Conservation (phyloP, 768 basidiomycete species). For the Lactarius tabidus region DNA sequence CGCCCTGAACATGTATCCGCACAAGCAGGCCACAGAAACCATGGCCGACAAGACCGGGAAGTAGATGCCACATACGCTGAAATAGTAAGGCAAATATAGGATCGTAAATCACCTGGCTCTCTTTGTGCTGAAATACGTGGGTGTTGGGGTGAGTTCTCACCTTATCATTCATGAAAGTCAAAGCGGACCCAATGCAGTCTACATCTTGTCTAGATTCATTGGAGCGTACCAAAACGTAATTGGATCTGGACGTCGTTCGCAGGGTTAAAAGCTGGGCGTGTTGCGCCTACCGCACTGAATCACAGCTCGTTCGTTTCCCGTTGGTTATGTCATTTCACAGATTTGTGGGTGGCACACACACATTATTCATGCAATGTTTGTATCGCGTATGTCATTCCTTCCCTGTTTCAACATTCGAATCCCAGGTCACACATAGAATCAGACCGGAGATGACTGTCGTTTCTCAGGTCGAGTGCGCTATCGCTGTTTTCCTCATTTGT, state of each 20-base stretch:
- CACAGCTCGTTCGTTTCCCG: background rate
- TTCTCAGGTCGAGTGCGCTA: slow-evolving; percentile 46
- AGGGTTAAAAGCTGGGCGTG: slow-evolving; percentile 23
- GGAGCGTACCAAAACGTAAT: slow-evolving; percentile 21
- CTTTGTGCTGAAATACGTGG: slow-evolving; percentile 41
- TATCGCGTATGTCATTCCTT: slow-evolving; percentile 33
- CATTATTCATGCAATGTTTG: slow-evolving; percentile 35
- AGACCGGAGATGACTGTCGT: slow-evolving; percentile 47
- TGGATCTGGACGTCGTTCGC: background rate
- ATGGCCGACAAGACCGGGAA: slow-evolving; percentile 32
- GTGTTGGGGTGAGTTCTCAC: slow-evolving; percentile 46
- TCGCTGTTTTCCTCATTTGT: slow-evolving; percentile 36
- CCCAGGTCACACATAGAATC: background rate
- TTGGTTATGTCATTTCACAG: slow-evolving; percentile 17
- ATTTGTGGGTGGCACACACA: slow-evolving; percentile 35
- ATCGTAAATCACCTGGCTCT: slow-evolving; percentile 39
- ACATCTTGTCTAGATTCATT: slow-evolving; percentile 43
- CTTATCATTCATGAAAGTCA: slow-evolving; percentile 38
- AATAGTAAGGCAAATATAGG: slow-evolving; percentile 29
- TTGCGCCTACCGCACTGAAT: slow-evolving; percentile 4
- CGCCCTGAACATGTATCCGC: background rate
- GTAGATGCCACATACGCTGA: slow-evolving; percentile 27
- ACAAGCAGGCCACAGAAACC: slow-evolving; percentile 27
- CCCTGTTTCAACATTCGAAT: background rate
- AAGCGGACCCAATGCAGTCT: slow-evolving; percentile 38